Evolutionary conservation across 495 filamentous ascomycete genomes (phyloP).

Genomic region (Neurospora sp.): DNA sequence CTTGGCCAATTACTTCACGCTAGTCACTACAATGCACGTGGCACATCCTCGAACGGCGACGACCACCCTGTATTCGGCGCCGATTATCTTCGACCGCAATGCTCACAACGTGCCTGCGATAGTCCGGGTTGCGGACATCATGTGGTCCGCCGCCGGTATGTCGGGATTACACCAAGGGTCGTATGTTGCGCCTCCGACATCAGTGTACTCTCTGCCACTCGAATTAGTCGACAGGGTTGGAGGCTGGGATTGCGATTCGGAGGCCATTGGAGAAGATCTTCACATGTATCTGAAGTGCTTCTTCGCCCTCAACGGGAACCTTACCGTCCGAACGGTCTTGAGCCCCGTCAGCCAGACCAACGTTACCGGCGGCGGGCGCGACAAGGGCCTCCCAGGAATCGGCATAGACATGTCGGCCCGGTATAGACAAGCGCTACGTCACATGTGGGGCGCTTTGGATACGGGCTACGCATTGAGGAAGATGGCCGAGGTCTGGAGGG

Average conservation of each 20-base stretch:
- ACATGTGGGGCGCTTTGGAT: constrained; percentile 67
- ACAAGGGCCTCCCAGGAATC: constrained; percentile 37
- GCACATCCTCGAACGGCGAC: constrained; percentile 41
- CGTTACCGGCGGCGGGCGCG: constrained; percentile 43
- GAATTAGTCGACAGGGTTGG: constrained; percentile 51
- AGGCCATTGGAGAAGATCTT: constrained; percentile 61
- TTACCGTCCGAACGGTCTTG: constrained; percentile 44
- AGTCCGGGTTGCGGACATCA: constrained; percentile 58
- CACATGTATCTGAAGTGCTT: constrained; percentile 72
- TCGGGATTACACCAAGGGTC: constrained; percentile 54
- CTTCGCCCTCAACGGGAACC: constrained; percentile 54
- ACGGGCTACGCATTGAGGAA: constrained; percentile 49
- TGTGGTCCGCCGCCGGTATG: constrained; percentile 57
- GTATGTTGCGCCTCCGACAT: constrained; percentile 53
- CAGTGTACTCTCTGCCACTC: constrained; percentile 58
- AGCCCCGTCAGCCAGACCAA: constrained; percentile 61
- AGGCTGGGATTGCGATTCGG: constrained; percentile 56
- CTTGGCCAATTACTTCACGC: constrained; percentile 51
- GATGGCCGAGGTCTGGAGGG: constrained; percentile 36
- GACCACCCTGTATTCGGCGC: constrained; percentile 53
- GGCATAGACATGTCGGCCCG: constrained; percentile 45
- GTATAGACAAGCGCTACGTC: constrained; percentile 55
- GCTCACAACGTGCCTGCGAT: constrained; percentile 52
- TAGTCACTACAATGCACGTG: constrained; percentile 50
- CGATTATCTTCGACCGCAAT: constrained; percentile 66